Base-by-base conservation (phyloP, 2,329 filamentous ascomycete species). In the Tolypocladium sp. region DNA sequence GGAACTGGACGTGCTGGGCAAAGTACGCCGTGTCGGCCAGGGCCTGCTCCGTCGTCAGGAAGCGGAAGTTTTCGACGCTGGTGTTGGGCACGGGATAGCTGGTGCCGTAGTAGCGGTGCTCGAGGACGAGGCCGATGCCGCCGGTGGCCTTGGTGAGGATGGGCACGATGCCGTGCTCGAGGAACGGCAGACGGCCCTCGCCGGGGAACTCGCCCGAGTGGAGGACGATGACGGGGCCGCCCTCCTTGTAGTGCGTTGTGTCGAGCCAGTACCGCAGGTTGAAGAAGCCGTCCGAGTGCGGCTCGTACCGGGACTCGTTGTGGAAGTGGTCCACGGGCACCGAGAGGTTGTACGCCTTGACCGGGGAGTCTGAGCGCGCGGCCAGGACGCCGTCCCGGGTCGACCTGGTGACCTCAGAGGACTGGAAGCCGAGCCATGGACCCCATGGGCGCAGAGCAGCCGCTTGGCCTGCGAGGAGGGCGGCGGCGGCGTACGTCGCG, bases 101-200 rank as follows among this genome's bases (percentile, higher is more conserved):
- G 15, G 79, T 80, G 59, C 91, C 91, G 68, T 96, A 96, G 77
- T 95, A 96, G 37, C 91, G 84, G 68, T 96, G 91, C 75, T 96
- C 91, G 3, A 96, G 80, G 54, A 96, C 82, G 2, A 96, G 88
- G 3, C 87, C 90, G 33, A 96, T 74, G 1, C 91, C 91, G 59
- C 85, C 77, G 0, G 88, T 90, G 1, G 87, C 88, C 65, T 87
- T 76, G 4, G 87, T 82, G 22, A 96, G 78, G 63, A 90, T 81
- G 41, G 85, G 79, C 0, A 91, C 78, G 57, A 96, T 88, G 57
- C 91, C 91, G 70, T 94, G 90, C 64, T 92, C 84, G 12, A 96
- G 74, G 68, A 82, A 93, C 0, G 82, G 81, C 22, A 95, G 75
- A 17, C 90, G 81, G 38, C 71, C 83, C n/a, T 71, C 74, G 10